phyloP scores from a whole-genome alignment of 2,329 filamentous ascomycete species.

The Colletotrichum cereale region DNA sequence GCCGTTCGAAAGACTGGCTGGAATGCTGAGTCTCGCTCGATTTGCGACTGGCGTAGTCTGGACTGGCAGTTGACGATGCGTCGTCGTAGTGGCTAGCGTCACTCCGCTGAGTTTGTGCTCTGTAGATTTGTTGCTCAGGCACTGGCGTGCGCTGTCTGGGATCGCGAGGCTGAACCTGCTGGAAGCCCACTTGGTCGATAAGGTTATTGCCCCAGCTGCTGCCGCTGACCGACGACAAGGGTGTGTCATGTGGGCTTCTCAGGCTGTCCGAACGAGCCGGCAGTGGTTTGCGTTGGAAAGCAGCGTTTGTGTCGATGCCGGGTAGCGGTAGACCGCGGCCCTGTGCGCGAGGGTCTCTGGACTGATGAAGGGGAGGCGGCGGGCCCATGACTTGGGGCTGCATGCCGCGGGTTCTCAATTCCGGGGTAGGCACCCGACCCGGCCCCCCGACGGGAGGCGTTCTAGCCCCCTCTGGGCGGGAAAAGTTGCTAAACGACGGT shows the following conservation, averaged over 20 bases:
- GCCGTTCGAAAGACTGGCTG: slow-evolving; percentile 69
- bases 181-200: slow-evolving; percentile 63
- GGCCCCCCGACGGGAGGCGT: slow-evolving; percentile 36
- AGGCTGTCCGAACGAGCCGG: slow-evolving; percentile 54
- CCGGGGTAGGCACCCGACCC: slow-evolving; percentile 37
- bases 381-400: slow-evolving; percentile 43
- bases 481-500: slow-evolving; percentile 41
- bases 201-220: slow-evolving; percentile 55
- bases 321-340: slow-evolving; percentile 42
- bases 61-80: slow-evolving; percentile 73
- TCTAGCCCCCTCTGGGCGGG: slow-evolving; percentile 39
- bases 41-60: slow-evolving; percentile 80
- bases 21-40: slow-evolving; percentile 58
- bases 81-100: slow-evolving; percentile 70
- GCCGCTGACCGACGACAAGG: slow-evolving; percentile 53
- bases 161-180: slow-evolving; percentile 55
- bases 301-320: slow-evolving; percentile 43
- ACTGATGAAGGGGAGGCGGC: slow-evolving; percentile 15
- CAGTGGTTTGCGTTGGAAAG: slow-evolving; percentile 65
- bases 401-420: slow-evolving; percentile 44
- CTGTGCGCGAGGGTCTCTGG: slow-evolving; percentile 25
- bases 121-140: slow-evolving; percentile 46
- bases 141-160: slow-evolving; percentile 40
- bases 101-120: slow-evolving; percentile 50
- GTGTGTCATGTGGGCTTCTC: slow-evolving; percentile 50